Conservation (phyloP, 1,284 basidiomycete species). For the Entoloma clypeatum region DNA sequence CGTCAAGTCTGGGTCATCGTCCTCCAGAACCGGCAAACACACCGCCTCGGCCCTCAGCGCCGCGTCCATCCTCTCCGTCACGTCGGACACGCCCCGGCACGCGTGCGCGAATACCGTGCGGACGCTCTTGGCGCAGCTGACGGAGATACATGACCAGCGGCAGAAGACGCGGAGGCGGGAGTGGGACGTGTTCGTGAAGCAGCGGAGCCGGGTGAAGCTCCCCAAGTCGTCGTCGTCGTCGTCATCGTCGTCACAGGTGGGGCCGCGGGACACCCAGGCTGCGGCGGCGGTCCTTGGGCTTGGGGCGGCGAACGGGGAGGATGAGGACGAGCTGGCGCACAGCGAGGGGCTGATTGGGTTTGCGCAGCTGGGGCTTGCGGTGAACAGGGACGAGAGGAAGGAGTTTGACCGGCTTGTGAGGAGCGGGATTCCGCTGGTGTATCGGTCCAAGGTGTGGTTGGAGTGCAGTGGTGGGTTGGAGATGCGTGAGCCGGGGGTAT, state of each 20-base stretch:
- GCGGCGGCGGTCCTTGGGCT: slow-evolving; percentile 63
- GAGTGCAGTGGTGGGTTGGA: slow-evolving; percentile 93
- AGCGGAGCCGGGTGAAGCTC: slow-evolving; percentile 48
- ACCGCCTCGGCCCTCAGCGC: slow-evolving; percentile 32
- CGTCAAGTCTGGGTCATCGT: slow-evolving; percentile 49
- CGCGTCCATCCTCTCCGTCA: slow-evolving; percentile 54
- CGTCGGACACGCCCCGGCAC: slow-evolving; percentile 59
- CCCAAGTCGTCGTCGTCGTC: slow-evolving; percentile 29
- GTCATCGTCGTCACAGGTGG: slow-evolving; percentile 26
- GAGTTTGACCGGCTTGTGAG: slow-evolving; percentile 80
- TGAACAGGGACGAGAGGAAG: slow-evolving; percentile 72
- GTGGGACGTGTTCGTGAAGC: slow-evolving; percentile 88
- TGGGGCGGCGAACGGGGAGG: slow-evolving; percentile 57
- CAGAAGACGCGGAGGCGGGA: slow-evolving; percentile 73
- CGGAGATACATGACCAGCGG: slow-evolving; percentile 80
- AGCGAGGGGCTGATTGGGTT: slow-evolving; percentile 82
- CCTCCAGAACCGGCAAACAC: slow-evolving; percentile 43
- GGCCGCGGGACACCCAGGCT: slow-evolving; percentile 35
- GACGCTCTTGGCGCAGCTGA: slow-evolving; percentile 75
- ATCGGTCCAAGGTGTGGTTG: slow-evolving; percentile 85
- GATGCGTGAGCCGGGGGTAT: slow-evolving; percentile 88
- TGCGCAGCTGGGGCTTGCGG: slow-evolving; percentile 76
- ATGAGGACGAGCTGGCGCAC: slow-evolving; percentile 72
- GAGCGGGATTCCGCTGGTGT: slow-evolving; percentile 84
- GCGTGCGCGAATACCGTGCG: slow-evolving; percentile 76